Evolutionary conservation across 2,329 filamentous ascomycete genomes (phyloP), one percentile per base, ranked within the genome.

Genomic region (Trichoderma guizhouense): DNA sequence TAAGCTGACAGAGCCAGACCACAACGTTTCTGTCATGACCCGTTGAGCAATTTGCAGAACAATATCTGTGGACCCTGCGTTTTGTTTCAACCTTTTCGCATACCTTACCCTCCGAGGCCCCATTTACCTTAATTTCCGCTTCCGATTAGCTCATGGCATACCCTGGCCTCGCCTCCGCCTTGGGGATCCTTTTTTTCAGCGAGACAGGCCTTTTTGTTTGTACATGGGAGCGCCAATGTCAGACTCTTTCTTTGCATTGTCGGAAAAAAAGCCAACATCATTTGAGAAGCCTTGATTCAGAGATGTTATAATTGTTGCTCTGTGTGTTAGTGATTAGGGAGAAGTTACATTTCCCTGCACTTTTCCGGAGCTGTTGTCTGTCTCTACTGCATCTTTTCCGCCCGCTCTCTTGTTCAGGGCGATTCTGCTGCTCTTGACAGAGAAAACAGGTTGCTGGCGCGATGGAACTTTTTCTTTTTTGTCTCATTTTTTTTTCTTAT

Each of bases 1-100:
- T 28, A 8, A 7, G 9, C 24, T 11, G 6, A 39, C 64, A 39
- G 11, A 11, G 36, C 39, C 36, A 24, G 24, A 47, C 21, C 51
- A 43, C 21, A 21, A 32, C 53, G 30, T 74, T 64, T 71, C 57
- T 64, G 69, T 74, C 71, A 51, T 34, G 21, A 26, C 21, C 30
- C 55, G 39, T 72, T 69, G 55, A 34, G 39, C 71, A 34, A 36
- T 74, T 69, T 39, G 53, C n/a, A 34, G 30, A 53, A 53, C 1
- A 3, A 53, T 24, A 24, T 24, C 0, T 53, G n/a, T 53, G n/a
- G 11, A 7, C 47, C 47, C 28, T 67, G 47, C 57, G 26, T 30
- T 62, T 62, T 61, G 53, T 62, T 66, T 53, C 63, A 24, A 36
- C 5, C 24, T 66, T 55, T 30, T 11, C 63, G 36, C 63, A 55